These are phyloP conservation scores for Penicillium lividum DNA, from an alignment of 495 filamentous ascomycete species.

Conservation along the genomic window DNA sequence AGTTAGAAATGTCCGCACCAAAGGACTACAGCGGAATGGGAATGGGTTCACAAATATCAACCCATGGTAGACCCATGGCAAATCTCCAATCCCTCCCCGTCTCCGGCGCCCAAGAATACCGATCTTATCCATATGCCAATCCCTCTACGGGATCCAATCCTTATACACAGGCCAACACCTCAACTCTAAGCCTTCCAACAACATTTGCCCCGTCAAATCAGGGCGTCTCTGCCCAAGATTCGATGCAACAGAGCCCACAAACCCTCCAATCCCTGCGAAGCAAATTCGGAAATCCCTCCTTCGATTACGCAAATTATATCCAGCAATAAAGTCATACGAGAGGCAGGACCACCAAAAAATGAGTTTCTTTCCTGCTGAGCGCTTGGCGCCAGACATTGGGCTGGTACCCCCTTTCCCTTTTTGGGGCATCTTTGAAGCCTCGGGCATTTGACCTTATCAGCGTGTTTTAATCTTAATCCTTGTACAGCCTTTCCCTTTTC, in stretches of 20 bases:
- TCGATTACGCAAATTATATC: constrained; percentile 41
- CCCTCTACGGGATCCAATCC: constrained; percentile 35
- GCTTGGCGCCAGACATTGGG: constrained; percentile 9
- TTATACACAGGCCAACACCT: constrained; percentile 38
- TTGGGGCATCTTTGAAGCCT: constrained; percentile 9
- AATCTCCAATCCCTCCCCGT: constrained; percentile 35
- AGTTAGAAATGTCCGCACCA: constrained; percentile 32
- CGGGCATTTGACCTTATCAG: constrained; percentile 17
- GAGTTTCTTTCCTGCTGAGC: constrained; percentile 3
- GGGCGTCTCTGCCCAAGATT: constrained; percentile 26
- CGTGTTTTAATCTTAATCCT: constrained; percentile 30
- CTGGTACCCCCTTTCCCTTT: constrained; percentile 9
- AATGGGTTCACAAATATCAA: constrained; percentile 35
- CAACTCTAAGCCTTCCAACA: constrained; percentile 41
- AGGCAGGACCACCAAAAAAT: constrained; percentile 18
- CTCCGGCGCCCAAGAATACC: constrained; percentile 38
- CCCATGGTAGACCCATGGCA: constrained; percentile 32
- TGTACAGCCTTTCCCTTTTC: constrained; percentile 5
- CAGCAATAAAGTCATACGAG: constrained; percentile 18
- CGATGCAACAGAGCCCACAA: constrained; percentile 29
- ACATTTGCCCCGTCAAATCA: constrained; percentile 35
- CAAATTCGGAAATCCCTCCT: constrained; percentile 35
- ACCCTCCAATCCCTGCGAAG: constrained; percentile 31
- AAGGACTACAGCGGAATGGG: constrained; percentile 33
- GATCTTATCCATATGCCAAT: constrained; percentile 38